Conservation (phyloP, 2,329 filamentous ascomycete species). For the Amauroascus niger region DNA sequence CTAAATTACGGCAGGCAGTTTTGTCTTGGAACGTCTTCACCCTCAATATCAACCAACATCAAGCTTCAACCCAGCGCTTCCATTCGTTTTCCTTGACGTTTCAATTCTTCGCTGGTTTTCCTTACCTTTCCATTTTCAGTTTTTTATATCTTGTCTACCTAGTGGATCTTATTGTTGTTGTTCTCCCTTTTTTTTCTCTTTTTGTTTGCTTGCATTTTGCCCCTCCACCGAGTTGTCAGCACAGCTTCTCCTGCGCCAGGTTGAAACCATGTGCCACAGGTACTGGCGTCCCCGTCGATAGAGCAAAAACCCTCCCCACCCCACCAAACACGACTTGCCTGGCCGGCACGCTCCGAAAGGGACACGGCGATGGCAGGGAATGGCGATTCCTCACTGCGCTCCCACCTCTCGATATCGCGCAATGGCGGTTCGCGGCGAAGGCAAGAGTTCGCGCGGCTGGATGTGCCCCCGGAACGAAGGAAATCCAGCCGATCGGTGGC, state of each 20-base stretch:
- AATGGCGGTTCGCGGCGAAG: conserved; percentile 11
- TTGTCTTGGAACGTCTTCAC: no score
- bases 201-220: no score
- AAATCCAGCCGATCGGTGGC: conserved; percentile 17
- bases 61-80: no score
- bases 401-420: conserved; percentile 8
- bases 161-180: not conserved
- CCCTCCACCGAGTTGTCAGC: no score
- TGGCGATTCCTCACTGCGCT: conserved; percentile 11
- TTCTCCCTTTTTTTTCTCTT: not conserved
- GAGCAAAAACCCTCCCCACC: not conserved
- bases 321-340: no score
- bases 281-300: conserved; percentile 11
- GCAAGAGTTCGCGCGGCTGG: conserved; percentile 13
- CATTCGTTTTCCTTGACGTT: no score
- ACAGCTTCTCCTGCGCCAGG: not conserved
- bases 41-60: not conserved
- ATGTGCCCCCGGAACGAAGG: conserved; percentile 13
- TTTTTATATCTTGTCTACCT: not conserved
- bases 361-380: conserved; percentile 12
- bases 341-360: no score
- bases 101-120: not conserved
- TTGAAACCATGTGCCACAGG: conserved; percentile 13
- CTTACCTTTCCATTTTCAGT: no score
- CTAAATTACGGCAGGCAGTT: no score